Conservation (phyloP, 805 yeast species). For the Brettanomyces nanus region DNA sequence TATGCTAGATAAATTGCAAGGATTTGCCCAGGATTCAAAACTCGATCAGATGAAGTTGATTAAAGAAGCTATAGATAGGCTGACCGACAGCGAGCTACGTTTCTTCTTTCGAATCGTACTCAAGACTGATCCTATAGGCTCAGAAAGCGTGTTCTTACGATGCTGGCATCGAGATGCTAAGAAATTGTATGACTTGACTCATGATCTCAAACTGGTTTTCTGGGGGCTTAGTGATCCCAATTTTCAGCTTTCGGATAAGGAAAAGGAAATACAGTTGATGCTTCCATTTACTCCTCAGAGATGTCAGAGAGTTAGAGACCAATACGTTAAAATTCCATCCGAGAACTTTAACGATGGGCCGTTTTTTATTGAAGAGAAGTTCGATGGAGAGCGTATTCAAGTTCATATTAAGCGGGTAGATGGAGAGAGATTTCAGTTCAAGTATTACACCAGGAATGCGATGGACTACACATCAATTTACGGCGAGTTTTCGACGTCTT, state of each 20-base stretch:
- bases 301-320: constrained; percentile 45
- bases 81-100: constrained; percentile 55
- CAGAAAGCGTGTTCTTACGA: constrained; percentile 49
- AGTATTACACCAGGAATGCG: constrained; percentile 57
- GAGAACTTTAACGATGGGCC: constrained; percentile 19
- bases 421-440: constrained; percentile 29
- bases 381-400: constrained; percentile 88
- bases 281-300: constrained; percentile 71
- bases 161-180: constrained; percentile 78
- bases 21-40: constrained; percentile 8
- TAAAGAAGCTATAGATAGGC: constrained; percentile 18
- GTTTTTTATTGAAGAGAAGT: constrained; percentile 79
- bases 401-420: constrained; percentile 51
- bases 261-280: constrained; percentile 35
- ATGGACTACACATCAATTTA: constrained; percentile 67
- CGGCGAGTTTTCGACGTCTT: constrained; percentile 32
- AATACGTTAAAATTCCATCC: constrained; percentile 44
- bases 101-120: constrained; percentile 65
- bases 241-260: constrained; percentile 32
- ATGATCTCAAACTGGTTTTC: constrained; percentile 54
- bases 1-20: constrained; percentile 36
- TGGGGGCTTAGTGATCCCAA: constrained; percentile 44
- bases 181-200: constrained; percentile 54
- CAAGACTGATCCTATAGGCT: constrained; percentile 49
- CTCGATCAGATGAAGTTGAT: background rate